Percentiles rank a stretch among this genome's conserved stretches.
Conservation (phyloP, 768 basidiomycete species). For the Rhizopogon roseolus region DNA sequence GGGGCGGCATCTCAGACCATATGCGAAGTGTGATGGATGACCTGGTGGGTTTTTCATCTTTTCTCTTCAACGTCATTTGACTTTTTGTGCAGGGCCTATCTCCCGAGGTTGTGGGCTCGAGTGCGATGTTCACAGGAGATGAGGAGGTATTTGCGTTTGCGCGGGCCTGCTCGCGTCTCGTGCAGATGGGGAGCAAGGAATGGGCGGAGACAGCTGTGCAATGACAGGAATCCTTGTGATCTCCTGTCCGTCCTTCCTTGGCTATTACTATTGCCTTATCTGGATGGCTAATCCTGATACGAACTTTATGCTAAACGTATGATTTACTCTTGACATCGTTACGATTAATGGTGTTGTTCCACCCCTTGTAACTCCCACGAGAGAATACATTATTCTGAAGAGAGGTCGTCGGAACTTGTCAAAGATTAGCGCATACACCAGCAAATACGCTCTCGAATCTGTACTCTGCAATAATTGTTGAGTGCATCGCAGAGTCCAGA, state of each 20-base stretch:
- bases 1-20: slow-evolving; percentile 62
- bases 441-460: too few species aligned
- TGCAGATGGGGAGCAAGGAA: slow-evolving; percentile 88
- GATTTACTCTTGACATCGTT: background rate
- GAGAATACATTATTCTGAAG: too few species aligned
- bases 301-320: background rate
- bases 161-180: slow-evolving; percentile 81
- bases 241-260: background rate
- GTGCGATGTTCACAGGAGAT: slow-evolving; percentile 92
- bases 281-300: background rate
- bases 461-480: too few species aligned
- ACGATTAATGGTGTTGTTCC: too few species aligned
- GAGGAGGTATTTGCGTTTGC: slow-evolving; percentile 98
- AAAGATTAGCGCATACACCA: too few species aligned
- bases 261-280: background rate
- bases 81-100: slow-evolving; percentile 60
- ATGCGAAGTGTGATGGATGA: slow-evolving; percentile 96
- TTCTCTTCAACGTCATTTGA: background rate
- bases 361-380: too few species aligned
- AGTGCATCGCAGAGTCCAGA: too few species aligned
- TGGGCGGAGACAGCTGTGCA: slow-evolving; percentile 53
- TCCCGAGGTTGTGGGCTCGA: slow-evolving; percentile 68
- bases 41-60: slow-evolving; percentile 48
- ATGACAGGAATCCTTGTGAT: background rate
- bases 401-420: too few species aligned